Conservation (phyloP, 2,329 filamentous ascomycete genomes). For the Albifimbria verrucaria region DNA sequence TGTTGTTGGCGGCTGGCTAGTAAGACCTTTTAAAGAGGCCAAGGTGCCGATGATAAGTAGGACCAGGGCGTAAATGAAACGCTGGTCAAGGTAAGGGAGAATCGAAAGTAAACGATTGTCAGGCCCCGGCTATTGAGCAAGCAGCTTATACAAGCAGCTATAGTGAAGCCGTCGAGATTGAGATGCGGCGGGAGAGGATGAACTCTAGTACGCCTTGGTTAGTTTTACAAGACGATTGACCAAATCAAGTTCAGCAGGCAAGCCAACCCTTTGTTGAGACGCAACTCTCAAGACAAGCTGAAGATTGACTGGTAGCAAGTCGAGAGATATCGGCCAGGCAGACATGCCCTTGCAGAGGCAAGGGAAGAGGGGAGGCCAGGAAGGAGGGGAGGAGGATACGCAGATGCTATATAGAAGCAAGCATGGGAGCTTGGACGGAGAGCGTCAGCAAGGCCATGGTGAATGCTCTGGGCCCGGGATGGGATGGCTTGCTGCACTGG, state of each 20-base stretch:
- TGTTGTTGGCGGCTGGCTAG: too few relatives aligned
- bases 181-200: too few relatives aligned
- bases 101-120: too few relatives aligned
- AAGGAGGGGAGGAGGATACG: slow-evolving; percentile 1
- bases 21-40: too few relatives aligned
- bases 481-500: not conserved
- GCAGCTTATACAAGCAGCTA: too few relatives aligned
- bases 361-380: not conserved
- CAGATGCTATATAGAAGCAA: slow-evolving; percentile 6
- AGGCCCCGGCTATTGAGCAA: too few relatives aligned
- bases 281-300: not conserved
- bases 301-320: not conserved
- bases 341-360: slow-evolving; percentile 8
- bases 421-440: not conserved
- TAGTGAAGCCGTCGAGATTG: too few relatives aligned
- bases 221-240: too few relatives aligned
- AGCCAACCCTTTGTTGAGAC: not conserved
- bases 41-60: too few relatives aligned
- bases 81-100: too few relatives aligned
- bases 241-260: not conserved
- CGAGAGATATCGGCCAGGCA: slow-evolving; percentile 2
- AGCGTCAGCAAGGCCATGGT: not conserved
- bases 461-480: not conserved
- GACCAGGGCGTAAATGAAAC: too few relatives aligned
- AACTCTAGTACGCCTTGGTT: too few relatives aligned